Conservation (phyloP, 192 early-diverging fungal genomes). For the Gonapodya sp. region DNA sequence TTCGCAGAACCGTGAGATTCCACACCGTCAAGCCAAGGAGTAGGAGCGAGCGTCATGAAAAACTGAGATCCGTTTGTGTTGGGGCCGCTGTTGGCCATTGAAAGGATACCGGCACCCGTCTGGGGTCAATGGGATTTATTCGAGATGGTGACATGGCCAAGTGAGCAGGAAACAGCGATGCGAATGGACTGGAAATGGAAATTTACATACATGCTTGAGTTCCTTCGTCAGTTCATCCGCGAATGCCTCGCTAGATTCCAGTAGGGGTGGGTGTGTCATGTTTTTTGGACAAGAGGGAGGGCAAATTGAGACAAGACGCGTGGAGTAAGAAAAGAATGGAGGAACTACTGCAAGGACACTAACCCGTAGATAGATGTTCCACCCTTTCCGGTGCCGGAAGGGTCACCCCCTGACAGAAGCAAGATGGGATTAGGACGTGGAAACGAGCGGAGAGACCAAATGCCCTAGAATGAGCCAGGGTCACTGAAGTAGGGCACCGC, state of each 20-base stretch:
- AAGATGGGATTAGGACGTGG: too few species aligned
- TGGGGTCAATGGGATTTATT: conserved; percentile 38
- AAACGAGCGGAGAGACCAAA: conserved; percentile 13
- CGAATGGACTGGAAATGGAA: neutral
- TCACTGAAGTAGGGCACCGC: neutral
- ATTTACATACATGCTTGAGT: conserved; percentile 15
- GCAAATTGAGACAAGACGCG: conserved; percentile 42
- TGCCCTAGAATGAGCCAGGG: too few species aligned
- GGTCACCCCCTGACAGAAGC: conserved; percentile 64
- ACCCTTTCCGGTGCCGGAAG: conserved; percentile 86
- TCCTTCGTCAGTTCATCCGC: conserved; percentile 69
- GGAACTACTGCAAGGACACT: neutral
- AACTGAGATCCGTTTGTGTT: conserved; percentile 68
- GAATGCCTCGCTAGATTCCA: conserved; percentile 57
- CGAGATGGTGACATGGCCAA: neutral
- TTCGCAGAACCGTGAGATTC: neutral
- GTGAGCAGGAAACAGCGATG: neutral
- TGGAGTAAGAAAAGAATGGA: neutral
- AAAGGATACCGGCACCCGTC: conserved; percentile 79
- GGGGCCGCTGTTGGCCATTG: conserved; percentile 76
- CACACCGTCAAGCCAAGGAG: conserved; percentile 73
- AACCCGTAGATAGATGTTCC: conserved; percentile 80
- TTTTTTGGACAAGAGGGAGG: too few species aligned
- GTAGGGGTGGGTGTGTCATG: neutral
- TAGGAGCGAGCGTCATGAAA: conserved; percentile 85